Base-by-base conservation (phyloP, 2,329 filamentous ascomycete species). In the Blastomyces percursus region DNA sequence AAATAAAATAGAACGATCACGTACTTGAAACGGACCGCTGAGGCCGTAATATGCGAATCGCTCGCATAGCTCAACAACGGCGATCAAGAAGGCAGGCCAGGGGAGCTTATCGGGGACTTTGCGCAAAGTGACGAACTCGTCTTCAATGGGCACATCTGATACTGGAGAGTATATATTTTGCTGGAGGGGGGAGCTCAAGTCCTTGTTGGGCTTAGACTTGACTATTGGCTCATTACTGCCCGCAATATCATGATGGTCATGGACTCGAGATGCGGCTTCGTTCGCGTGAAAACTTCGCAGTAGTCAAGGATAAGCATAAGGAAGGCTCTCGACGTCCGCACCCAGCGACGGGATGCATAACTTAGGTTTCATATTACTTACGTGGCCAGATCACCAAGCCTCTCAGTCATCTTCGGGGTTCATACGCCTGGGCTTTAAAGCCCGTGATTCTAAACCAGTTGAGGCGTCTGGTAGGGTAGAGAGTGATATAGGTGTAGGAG, bases 1-100 rank as follows among this genome's bases (percentile, higher is more conserved):
- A 40, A 27, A 59, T 16, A 14, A 30, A 7, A 19, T 55, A 35
- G 12, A 35, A 5, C 1, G 24, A 21, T 2, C 14, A 6, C 35
- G 51, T 62, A 64, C 65, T 60, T 67, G 81, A 71, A 83, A 83
- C 32, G 81, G 71, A 62, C 81, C 81, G 60, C 76, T 78, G 55
- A 80, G 74, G 66, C 81, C 81, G 65, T 83, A 84, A 74, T 81
- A 84, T 64, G 82, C 80, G 74, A 85, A 85, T 63, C 83, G 80
- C 70, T 85, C 83, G 65, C 77, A 77, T 61, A 84, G 72, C 67
- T 84, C 82, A 52, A 84, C 80, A 19, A 82, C 66, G 40, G 81
- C 82, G 42, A 84, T 81, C 56, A 84, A 74, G 73, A 80, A 84
- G 60, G 82, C 81, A 1, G 81, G 81, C 55, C 78, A 67, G 11